Conservation (phyloP, 495 filamentous ascomycete species). For the Pyrenula aspistea region DNA sequence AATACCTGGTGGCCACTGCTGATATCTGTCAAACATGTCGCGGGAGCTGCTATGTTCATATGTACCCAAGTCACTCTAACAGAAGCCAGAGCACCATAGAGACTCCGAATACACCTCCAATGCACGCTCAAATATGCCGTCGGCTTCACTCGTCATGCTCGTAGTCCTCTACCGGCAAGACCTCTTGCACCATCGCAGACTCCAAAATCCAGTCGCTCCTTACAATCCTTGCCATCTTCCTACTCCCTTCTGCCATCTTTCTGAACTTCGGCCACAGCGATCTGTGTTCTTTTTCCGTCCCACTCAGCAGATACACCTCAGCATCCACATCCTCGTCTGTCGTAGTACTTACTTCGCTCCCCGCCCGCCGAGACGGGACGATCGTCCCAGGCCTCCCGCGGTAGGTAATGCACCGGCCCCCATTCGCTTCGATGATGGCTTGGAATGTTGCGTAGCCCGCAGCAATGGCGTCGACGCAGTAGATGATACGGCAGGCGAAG, state of each 20-base stretch:
- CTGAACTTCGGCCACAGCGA: slow-evolving; percentile 71
- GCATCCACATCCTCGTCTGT: slow-evolving; percentile 51
- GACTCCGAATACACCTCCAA: too few species aligned
- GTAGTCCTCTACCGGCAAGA: slow-evolving; percentile 54
- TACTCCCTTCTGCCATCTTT: slow-evolving; percentile 56
- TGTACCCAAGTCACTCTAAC: too few species aligned
- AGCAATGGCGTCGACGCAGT: slow-evolving; percentile 63
- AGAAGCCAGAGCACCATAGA: too few species aligned
- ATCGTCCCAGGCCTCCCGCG: slow-evolving; percentile 52
- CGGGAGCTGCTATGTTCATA: too few species aligned
- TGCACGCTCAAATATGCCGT: too few species aligned
- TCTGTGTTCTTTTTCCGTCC: slow-evolving; percentile 48
- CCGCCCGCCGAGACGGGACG: slow-evolving; percentile 31
- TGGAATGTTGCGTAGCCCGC: slow-evolving; percentile 76
- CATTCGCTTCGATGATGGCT: slow-evolving; percentile 76
- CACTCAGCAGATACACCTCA: slow-evolving; percentile 68
- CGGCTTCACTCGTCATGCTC: slow-evolving; percentile 16
- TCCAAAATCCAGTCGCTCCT: slow-evolving; percentile 80
- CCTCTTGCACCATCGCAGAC: slow-evolving; percentile 73
- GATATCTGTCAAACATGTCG: too few species aligned
- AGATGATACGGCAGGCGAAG: slow-evolving; percentile 60
- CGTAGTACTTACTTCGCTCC: slow-evolving; percentile 33
- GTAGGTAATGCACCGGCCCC: slow-evolving; percentile 70
- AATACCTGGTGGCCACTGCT: too few species aligned
- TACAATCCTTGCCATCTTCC: slow-evolving; percentile 66